Conservation (phyloP, 2,329 filamentous ascomycete species). For the Penicillium palitans region DNA sequence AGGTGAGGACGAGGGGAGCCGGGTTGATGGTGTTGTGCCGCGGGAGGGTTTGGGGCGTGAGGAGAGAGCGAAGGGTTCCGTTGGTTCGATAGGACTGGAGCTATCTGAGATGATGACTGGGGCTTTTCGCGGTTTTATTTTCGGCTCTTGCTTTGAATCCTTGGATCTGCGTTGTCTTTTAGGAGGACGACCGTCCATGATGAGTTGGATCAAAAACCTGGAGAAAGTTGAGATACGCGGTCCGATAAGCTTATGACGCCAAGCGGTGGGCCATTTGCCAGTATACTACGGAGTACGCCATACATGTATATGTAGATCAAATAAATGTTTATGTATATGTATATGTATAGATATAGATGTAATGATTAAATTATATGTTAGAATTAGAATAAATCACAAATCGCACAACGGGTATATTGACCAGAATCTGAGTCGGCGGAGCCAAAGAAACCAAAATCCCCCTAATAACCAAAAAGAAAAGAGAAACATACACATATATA, state of each 20-base stretch:
- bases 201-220: conserved; percentile 7
- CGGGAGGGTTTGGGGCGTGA: conserved; percentile 19
- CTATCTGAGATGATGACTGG: background rate
- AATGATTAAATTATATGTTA: background rate
- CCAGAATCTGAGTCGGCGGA: conserved; percentile 5
- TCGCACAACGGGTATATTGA: conserved; percentile 16
- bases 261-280: conserved; percentile 6
- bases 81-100: conserved; percentile 11
- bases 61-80: conserved; percentile 11
- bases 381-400: background rate
- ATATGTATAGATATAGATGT: background rate
- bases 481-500: background rate
- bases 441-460: conserved; percentile 2
- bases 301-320: background rate
- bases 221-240: conserved; percentile 18
- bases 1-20: conserved; percentile 28
- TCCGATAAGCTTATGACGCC: conserved; percentile 23
- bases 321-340: no score
- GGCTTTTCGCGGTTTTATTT: background rate
- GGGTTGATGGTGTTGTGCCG: conserved; percentile 9
- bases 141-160: conserved; percentile 14
- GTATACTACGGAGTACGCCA: background rate
- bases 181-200: conserved; percentile 38
- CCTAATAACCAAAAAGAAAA: background rate
- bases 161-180: conserved; percentile 41